Evolutionary conservation across 23 red algal species (phyloP).

Genomic region (Pyropia haitanensis): DNA sequence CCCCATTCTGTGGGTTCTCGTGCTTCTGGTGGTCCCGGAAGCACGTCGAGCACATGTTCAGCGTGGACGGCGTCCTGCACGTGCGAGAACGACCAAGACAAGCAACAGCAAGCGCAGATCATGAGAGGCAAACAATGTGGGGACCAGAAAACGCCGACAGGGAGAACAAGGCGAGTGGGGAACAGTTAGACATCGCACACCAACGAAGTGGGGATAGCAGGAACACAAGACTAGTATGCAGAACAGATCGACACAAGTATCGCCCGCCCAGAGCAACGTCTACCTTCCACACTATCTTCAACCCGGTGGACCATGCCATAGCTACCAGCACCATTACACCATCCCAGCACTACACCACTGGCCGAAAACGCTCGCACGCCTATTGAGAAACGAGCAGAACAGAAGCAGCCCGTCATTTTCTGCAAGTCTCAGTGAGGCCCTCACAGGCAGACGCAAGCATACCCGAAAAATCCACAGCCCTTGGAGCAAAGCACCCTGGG

Average conservation of each 20-base stretch:
- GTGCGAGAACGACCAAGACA: too few species aligned
- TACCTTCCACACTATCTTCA: too few species aligned
- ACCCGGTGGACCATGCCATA: too few species aligned
- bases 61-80: constrained; percentile 42
- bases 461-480: constrained; percentile 89
- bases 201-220: too few species aligned
- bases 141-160: too few species aligned
- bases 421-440: not conserved
- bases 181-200: too few species aligned
- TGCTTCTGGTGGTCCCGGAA: constrained; percentile 51
- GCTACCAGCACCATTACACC: not conserved
- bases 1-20: not conserved
- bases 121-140: too few species aligned
- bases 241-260: too few species aligned
- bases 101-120: too few species aligned
- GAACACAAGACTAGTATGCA: too few species aligned
- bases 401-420: not conserved
- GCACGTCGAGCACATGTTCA: constrained; percentile 92
- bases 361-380: not conserved
- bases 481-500: constrained; percentile 48
- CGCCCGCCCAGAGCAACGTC: too few species aligned
- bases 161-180: too few species aligned
- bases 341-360: not conserved
- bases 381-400: not conserved
- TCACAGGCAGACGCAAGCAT: not conserved